Conservation (phyloP, 1,284 basidiomycete genomes). For the Tilletia horrida region DNA sequence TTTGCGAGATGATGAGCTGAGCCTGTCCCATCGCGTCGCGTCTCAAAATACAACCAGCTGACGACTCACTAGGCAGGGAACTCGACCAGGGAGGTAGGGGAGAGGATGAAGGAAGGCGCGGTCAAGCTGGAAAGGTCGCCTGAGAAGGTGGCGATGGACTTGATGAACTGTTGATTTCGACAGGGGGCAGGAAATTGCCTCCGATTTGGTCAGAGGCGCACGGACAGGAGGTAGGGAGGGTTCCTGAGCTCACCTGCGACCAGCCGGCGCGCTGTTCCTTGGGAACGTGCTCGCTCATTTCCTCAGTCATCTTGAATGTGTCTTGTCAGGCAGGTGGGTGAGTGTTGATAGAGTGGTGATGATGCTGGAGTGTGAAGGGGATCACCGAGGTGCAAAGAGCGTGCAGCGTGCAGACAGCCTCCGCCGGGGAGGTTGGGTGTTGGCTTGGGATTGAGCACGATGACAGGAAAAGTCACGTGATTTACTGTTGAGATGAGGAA, state of each 20-base stretch:
- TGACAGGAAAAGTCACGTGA: no score
- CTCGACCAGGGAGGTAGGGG: constrained; percentile 54
- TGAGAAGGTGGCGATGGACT: constrained; percentile 52
- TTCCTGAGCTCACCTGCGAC: constrained; percentile 28
- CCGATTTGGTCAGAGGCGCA: background rate
- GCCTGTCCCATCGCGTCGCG: background rate
- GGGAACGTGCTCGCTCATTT: constrained; percentile 40
- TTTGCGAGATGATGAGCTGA: background rate
- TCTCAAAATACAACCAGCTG: background rate
- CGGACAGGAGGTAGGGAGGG: background rate
- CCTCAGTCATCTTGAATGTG: constrained; percentile 33
- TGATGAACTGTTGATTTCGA: constrained; percentile 40
- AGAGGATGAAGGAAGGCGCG: constrained; percentile 67
- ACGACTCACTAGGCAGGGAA: constrained; percentile 44
- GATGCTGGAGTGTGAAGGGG: background rate
- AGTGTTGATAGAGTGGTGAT: background rate
- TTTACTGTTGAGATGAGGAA: no score
- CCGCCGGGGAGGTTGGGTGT: no score
- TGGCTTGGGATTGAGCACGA: no score
- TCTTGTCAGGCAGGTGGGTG: no score
- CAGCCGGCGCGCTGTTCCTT: constrained; percentile 45
- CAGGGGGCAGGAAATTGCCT: background rate
- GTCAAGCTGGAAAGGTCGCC: constrained; percentile 92
- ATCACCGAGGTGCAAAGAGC: background rate
- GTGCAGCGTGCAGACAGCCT: no score